Percentiles rank a stretch among this genome's conserved stretches.
phyloP scores from a whole-genome alignment of 2,329 filamentous ascomycete genomes.

The Aspergillus sp. region DNA sequence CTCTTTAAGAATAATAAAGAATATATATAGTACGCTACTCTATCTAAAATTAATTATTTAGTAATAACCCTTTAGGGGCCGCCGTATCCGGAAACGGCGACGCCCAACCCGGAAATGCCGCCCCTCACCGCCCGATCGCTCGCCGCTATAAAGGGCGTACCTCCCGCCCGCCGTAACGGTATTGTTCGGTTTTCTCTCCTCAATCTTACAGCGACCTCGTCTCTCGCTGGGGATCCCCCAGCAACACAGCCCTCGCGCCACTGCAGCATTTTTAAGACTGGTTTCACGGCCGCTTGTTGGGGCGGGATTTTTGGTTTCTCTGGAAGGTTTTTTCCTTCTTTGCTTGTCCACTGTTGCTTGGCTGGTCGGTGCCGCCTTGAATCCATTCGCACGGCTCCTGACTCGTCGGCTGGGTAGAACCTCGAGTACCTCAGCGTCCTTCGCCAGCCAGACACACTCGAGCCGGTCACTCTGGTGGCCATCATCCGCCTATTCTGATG shows the following conservation, averaged over 20 bases:
- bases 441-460: neutral
- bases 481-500: neutral
- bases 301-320: neutral
- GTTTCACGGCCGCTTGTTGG: neutral
- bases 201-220: neutral
- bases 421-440: neutral
- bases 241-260: neutral
- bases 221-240: neutral
- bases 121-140: neutral
- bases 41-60: no score
- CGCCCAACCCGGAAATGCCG: neutral
- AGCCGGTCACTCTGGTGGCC: neutral
- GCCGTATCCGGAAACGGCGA: neutral
- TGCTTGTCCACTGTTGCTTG: neutral
- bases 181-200: neutral
- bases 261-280: neutral
- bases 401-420: neutral
- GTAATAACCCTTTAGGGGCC: slow-evolving; percentile 5
- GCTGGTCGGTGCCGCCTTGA: neutral
- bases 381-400: neutral
- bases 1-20: no score
- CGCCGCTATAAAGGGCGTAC: neutral
- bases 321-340: neutral
- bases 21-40: no score
- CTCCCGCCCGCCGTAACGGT: neutral